phyloP scores from a whole-genome alignment of 1,284 basidiomycete genomes.

The Ceraceosorus guamensis region DNA sequence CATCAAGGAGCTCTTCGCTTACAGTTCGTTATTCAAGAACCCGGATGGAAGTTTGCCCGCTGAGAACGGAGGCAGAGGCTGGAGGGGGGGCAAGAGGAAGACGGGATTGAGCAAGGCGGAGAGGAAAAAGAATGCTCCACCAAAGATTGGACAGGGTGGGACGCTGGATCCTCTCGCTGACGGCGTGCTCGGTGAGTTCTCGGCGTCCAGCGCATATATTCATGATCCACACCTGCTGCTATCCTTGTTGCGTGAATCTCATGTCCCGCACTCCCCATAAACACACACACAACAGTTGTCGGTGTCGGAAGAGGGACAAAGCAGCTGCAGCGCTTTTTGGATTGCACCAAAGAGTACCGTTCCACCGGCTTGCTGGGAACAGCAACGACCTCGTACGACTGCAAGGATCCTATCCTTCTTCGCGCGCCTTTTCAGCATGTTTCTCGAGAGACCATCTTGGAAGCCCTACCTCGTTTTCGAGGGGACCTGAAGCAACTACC shows the following conservation, averaged over 20 bases:
- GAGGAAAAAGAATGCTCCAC: slow-evolving; percentile 26
- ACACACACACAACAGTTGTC: no score
- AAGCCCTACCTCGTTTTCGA: slow-evolving; percentile 66
- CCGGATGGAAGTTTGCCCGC: slow-evolving; percentile 52
- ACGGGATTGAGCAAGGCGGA: no score
- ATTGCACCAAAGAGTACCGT: slow-evolving; percentile 88
- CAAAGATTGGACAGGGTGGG: slow-evolving; percentile 82
- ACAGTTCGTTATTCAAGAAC: slow-evolving; percentile 66
- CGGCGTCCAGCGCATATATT: no score
- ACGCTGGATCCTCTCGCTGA: slow-evolving; percentile 96
- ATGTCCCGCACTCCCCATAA: no score
- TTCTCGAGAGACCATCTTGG: slow-evolving; percentile 67
- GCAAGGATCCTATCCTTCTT: slow-evolving; percentile 56
- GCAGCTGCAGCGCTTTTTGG: slow-evolving; percentile 72
- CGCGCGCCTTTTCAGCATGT: slow-evolving; percentile 73
- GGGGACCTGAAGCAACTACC: slow-evolving; percentile 74
- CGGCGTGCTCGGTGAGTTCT: slow-evolving; percentile 59
- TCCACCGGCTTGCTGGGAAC: slow-evolving; percentile 86
- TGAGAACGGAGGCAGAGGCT: slow-evolving; percentile 26
- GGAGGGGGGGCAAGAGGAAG: slow-evolving; percentile 2
- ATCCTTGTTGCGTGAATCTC: no score
- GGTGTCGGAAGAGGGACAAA: slow-evolving; percentile 88
- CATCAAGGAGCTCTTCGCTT: slow-evolving; percentile 70
- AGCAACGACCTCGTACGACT: slow-evolving; percentile 90
- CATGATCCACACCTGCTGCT: no score